Base-by-base conservation (phyloP, 2,329 filamentous ascomycete species). In the Cladosporium halotolerans region DNA sequence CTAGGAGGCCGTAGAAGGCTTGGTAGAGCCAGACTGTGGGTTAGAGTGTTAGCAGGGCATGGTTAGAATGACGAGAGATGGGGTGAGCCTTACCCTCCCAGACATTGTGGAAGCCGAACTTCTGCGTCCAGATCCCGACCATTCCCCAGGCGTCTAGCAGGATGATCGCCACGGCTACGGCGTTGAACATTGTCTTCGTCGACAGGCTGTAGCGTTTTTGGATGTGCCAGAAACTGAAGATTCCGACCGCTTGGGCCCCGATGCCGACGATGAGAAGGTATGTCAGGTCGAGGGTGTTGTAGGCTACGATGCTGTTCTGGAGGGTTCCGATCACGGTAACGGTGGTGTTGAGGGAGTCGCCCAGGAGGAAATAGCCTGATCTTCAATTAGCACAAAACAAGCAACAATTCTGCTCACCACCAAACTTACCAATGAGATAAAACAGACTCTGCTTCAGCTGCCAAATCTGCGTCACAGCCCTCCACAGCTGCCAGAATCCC, bases 151-250 rank as follows among this genome's bases (percentile, higher is more conserved):
- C 75, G 55, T 80, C 78, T 0, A 86, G 75, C 0, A 86, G 58
- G 11, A 85, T 74, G 57, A 86, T 85, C 34, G 72, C 76, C 2
- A 84, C 67, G 58, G 82, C 82, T 53, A 86, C 76, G 8, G 74
- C 71, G 62, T 84, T 83, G 72, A 87, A 85, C 83, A 87, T 86
- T 13, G 78, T 79, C 66, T 86, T 86, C 1, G 82, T 84, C 41
- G 75, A 74, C 3, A 86, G 72, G 1, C 74, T 66, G 63, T 76
- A 83, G n/a, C 73, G 73, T 57, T 79, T 77, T 63, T 87, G 84
- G 9, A 83, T 70, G 31, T 58, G 63, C 66, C 65, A 86, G 62
- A 84, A 86, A 4, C 66, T 65, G 47, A 78, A 81, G 48, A 86
- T 85, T 0, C 84, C 83, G 1, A 80, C 68, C 0, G 76, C 81